Conservation (phyloP, 2,329 filamentous ascomycete genomes). For the Aspergillus nomiae region DNA sequence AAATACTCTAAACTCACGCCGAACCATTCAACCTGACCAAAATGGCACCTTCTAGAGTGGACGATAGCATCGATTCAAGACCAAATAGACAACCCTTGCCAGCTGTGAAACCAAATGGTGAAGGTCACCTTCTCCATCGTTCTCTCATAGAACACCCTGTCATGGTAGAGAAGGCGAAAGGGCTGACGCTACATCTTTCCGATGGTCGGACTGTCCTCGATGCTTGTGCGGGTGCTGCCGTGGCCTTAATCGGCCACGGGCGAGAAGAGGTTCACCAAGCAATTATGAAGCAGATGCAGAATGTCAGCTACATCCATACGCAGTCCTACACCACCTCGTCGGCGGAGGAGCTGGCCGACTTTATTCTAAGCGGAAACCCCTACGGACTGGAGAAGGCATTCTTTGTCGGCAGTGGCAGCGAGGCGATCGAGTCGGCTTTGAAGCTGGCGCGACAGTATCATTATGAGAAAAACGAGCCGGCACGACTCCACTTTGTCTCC, state of each 20-base stretch:
- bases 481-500: background rate
- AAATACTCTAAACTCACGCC: background rate
- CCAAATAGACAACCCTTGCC: background rate
- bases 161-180: background rate
- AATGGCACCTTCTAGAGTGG: background rate
- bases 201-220: conserved; percentile 4
- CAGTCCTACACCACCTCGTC: conserved; percentile 5
- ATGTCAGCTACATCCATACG: conserved; percentile 5
- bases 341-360: background rate
- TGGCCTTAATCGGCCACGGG: conserved; percentile 1
- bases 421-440: conserved; percentile 5
- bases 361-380: background rate
- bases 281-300: conserved; percentile 3
- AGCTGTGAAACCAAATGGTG: background rate
- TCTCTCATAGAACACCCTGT: background rate
- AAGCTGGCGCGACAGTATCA: conserved; percentile 8
- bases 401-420: conserved; percentile 6
- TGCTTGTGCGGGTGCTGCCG: conserved; percentile 4
- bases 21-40: background rate
- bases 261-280: conserved; percentile 2
- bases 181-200: background rate
- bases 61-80: background rate
- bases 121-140: conserved; percentile 6
- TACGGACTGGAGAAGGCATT: conserved; percentile 5
- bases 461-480: background rate